Conservation (phyloP, 192 early-diverging fungal genomes). For the Coemansia sp. region DNA sequence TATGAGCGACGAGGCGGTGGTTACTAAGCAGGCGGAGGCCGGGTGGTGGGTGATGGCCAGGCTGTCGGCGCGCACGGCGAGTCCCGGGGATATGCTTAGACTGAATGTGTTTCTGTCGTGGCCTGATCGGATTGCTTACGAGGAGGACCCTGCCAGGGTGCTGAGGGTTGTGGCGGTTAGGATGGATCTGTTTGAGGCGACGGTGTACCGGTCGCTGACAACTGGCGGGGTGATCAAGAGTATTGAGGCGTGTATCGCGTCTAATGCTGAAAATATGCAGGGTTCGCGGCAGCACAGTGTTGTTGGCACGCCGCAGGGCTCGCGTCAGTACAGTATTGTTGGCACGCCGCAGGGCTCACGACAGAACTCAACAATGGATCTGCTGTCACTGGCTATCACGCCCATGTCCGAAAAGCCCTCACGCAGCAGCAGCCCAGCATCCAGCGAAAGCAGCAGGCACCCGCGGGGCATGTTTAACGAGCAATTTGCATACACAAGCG, state of each 20-base stretch:
- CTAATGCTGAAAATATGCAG: conserved; percentile 11
- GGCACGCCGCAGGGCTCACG: no score
- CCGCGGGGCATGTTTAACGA: conserved; percentile 33
- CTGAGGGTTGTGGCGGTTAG: conserved; percentile 17
- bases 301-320: no score
- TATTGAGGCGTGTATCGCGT: conserved; percentile 7
- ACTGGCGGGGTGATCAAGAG: conserved; percentile 22
- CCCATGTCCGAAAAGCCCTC: no score
- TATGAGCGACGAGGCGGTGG: conserved; percentile 28
- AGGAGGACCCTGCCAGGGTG: conserved; percentile 3
- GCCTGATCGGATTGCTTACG: conserved; percentile 14
- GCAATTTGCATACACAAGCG: conserved; percentile 8
- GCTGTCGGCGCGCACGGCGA: conserved; percentile 25
- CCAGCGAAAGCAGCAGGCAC: background rate
- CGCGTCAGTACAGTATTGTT: no score
- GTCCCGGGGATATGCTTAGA: conserved; percentile 22
- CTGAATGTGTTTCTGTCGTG: conserved; percentile 24
- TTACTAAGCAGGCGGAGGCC: conserved; percentile 32
- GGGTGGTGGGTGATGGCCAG: conserved; percentile 33
- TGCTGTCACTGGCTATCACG: background rate
- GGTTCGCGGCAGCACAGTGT: no score
- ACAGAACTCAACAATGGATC: background rate
- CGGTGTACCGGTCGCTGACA: conserved; percentile 25
- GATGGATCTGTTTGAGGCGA: conserved; percentile 31
- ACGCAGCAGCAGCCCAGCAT: background rate